phyloP scores from a whole-genome alignment of 2,329 filamentous ascomycete genomes.

The Hypoxylon sp. region DNA sequence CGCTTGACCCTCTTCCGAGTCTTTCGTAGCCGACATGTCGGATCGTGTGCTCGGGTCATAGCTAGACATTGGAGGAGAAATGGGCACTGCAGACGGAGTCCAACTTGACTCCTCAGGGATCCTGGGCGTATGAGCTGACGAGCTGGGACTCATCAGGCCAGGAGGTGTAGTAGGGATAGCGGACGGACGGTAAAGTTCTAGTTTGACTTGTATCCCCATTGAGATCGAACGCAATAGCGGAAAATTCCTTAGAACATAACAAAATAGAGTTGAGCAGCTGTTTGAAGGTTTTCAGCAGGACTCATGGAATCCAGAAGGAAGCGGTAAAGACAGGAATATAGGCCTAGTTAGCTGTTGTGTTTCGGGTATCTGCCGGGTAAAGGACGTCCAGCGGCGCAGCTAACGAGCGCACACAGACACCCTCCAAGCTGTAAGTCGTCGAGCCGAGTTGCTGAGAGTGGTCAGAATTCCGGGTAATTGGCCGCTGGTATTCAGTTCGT shows the following conservation, averaged over 20 bases:
- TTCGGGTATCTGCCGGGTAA: slow-evolving; percentile 44
- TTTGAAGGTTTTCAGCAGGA: slow-evolving; percentile 19
- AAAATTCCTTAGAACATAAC: slow-evolving; percentile 44
- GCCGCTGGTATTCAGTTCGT: slow-evolving; percentile 31
- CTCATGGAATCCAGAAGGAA: slow-evolving; percentile 26
- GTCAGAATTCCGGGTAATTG: slow-evolving; percentile 45
- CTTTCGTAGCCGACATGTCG: slow-evolving; percentile 59
- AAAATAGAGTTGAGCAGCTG: slow-evolving; percentile 20
- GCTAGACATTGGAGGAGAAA: slow-evolving; percentile 69
- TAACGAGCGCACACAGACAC: slow-evolving; percentile 44
- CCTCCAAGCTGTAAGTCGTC: slow-evolving; percentile 41
- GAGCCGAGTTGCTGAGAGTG: slow-evolving; percentile 42
- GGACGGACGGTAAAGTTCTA: slow-evolving; percentile 64
- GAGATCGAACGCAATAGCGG: slow-evolving; percentile 50
- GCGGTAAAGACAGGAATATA: slow-evolving; percentile 28
- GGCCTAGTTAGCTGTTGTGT: slow-evolving; percentile 35
- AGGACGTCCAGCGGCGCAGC: slow-evolving; percentile 45
- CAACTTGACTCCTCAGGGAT: slow-evolving; percentile 61
- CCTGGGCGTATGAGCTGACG: slow-evolving; percentile 61
- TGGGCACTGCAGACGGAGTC: slow-evolving; percentile 56
- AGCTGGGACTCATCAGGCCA: slow-evolving; percentile 65
- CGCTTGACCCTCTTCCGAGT: slow-evolving; percentile 54
- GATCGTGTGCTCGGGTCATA: slow-evolving; percentile 63
- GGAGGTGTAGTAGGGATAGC: slow-evolving; percentile 65
- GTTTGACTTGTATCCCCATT: slow-evolving; percentile 68